A percentile compares a stretch with the other conserved stretches of the same genome.
phyloP scores from a whole-genome alignment of 1,284 basidiomycete genomes.

The Singerocomus inundabilis region DNA sequence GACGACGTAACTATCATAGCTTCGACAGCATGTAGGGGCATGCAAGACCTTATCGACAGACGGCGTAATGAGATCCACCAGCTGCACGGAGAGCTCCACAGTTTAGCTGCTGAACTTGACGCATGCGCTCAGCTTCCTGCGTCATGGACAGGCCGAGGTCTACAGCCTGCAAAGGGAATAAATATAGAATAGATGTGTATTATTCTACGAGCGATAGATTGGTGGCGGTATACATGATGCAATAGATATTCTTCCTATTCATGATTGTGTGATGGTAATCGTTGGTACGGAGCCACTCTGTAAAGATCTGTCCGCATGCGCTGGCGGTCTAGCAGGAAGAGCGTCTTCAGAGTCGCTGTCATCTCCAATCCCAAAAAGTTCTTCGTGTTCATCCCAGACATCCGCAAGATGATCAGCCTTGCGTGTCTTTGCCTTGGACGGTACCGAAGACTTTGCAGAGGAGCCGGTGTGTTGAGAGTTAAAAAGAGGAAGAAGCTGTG shows the following conservation, averaged over 20 bases:
- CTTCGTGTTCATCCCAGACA: constrained; percentile 78
- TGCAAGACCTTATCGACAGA: constrained; percentile 48
- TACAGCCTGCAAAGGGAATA: constrained; percentile 4
- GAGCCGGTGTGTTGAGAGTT: constrained; percentile 22
- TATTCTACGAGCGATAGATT: constrained; percentile 3
- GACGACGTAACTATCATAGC: constrained; percentile 46
- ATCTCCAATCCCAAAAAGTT: constrained; percentile 70
- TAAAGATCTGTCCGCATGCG: constrained; percentile 1
- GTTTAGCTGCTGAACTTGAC: constrained; percentile 44
- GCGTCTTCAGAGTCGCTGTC: constrained; percentile 26
- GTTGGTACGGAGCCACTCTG: constrained; percentile 20
- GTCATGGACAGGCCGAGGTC: constrained; percentile 6
- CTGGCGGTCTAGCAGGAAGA: constrained; percentile 8
- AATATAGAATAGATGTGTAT: constrained; percentile 18
- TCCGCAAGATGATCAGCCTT: constrained; percentile 45
- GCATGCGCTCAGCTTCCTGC: constrained; percentile 19
- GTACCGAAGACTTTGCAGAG: constrained; percentile 15
- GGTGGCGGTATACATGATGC: constrained; percentile 32
- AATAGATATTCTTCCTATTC: constrained; percentile 22
- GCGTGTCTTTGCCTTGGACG: constrained; percentile 29
- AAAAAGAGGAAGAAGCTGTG: constrained; percentile 59
- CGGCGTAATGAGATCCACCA: constrained; percentile 42
- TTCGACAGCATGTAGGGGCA: constrained; percentile 41
- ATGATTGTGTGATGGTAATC: constrained; percentile 31
- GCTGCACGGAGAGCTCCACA: constrained; percentile 45